Evolutionary conservation across 345 rosid species (phyloP).

Genomic region (Cardamine occulta): DNA sequence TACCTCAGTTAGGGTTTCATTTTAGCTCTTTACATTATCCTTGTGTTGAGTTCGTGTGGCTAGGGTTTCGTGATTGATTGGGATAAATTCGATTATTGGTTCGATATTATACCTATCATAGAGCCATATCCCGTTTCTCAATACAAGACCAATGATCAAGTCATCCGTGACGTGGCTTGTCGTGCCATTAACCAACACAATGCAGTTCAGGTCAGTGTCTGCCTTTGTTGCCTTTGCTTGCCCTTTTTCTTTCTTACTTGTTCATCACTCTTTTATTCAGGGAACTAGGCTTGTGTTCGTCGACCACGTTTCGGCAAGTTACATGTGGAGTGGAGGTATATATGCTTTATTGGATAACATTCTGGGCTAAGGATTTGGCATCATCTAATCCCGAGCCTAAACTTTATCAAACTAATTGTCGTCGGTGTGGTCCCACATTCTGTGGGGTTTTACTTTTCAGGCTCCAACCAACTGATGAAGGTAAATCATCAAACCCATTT

Average conservation of each 20-base stretch:
- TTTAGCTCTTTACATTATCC: background rate
- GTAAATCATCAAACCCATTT: too few species aligned
- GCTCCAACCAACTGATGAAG: too few species aligned
- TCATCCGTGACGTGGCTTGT: background rate
- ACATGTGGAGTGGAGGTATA: background rate
- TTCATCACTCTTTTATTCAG: background rate
- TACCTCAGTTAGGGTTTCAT: too few species aligned
- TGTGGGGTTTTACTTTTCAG: background rate
- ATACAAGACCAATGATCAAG: background rate
- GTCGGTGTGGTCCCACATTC: background rate
- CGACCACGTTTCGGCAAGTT: slow-evolving; percentile 26
- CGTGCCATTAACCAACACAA: too few species aligned
- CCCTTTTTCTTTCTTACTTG: background rate
- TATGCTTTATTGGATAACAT: background rate
- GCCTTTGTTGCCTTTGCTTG: too few species aligned
- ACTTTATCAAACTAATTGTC: slow-evolving; percentile 12
- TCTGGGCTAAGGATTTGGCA: slow-evolving; percentile 27
- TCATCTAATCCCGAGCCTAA: slow-evolving; percentile 9
- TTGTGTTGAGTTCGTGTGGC: background rate
- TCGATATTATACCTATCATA: slow-evolving; percentile 1
- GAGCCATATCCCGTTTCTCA: background rate
- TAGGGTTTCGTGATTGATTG: slow-evolving; percentile 38
- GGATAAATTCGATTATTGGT: background rate
- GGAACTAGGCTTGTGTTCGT: slow-evolving; percentile 11
- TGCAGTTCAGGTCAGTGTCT: too few species aligned